Percentiles rank a stretch among this genome's conserved stretches.
Conservation (phyloP, 345 rosid genomes). For the Carallia pectinifolia region DNA sequence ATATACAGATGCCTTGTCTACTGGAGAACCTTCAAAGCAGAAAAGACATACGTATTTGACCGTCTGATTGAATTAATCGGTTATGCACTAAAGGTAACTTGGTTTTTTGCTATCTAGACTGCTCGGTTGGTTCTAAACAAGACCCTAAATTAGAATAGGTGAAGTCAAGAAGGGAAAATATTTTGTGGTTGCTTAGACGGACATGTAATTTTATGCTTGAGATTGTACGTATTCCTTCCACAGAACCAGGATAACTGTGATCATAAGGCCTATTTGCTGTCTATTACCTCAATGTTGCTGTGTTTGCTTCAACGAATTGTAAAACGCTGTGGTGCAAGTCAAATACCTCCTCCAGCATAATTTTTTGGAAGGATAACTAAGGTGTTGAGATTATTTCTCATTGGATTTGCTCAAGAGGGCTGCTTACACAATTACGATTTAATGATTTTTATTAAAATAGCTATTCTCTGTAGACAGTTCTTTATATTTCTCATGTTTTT, state of each 20-base stretch:
- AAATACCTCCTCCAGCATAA: constrained; percentile 68
- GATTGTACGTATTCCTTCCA: constrained; percentile 2
- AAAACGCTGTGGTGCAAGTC: constrained; percentile 40
- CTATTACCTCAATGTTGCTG: constrained; percentile 62
- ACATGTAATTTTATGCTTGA: background rate
- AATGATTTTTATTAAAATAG: background rate
- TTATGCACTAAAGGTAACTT: constrained; percentile 83
- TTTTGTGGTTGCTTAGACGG: background rate
- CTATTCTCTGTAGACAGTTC: background rate
- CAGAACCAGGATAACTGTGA: constrained; percentile 82
- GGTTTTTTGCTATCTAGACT: constrained; percentile 1
- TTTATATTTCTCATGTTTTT: constrained; percentile 9
- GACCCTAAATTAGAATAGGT: too few species aligned
- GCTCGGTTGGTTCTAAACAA: background rate
- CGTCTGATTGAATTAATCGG: constrained; percentile 96
- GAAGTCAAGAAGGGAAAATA: too few species aligned
- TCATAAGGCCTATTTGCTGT: constrained; percentile 93
- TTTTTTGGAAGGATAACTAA: constrained; percentile 82
- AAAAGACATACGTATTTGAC: constrained; percentile 88
- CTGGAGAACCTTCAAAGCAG: constrained; percentile 97
- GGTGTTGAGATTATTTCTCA: constrained; percentile 1
- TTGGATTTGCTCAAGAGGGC: background rate
- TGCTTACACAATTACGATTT: background rate
- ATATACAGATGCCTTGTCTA: constrained; percentile 90
- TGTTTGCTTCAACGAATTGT: constrained; percentile 19